Evolutionary conservation across 2,329 filamentous ascomycete species (phyloP).

Genomic region (Venturia effusa): DNA sequence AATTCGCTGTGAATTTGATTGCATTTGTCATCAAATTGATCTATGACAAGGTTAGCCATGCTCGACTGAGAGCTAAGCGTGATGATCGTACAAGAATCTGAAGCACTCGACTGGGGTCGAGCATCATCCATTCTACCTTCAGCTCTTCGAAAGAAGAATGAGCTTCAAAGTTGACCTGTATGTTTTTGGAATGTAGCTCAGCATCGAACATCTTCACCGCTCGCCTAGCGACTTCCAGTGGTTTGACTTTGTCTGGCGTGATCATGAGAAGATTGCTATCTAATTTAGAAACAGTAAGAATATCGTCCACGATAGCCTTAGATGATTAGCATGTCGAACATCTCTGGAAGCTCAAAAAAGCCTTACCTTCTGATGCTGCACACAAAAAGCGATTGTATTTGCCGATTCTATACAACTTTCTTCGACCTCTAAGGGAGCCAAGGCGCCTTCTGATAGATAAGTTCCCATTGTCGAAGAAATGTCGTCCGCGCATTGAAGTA

Average conservation of each 20-base stretch:
- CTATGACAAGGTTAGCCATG: neutral
- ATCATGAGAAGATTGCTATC: constrained; percentile 11
- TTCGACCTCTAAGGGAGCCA: constrained; percentile 14
- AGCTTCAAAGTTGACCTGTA: neutral
- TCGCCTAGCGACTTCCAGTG: neutral
- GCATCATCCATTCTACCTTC: constrained; percentile 6
- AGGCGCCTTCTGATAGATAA: neutral
- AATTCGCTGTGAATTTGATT: constrained; percentile 10
- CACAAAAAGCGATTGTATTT: constrained; percentile 32
- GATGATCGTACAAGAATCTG: constrained; percentile 6
- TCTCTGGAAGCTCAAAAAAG: neutral
- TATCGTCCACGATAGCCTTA: constrained; percentile 31
- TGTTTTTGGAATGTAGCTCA: constrained; percentile 3
- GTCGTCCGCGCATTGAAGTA: constrained; percentile 13
- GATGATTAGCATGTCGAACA: neutral
- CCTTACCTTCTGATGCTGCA: constrained; percentile 27
- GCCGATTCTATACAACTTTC: constrained; percentile 24
- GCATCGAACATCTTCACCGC: constrained; percentile 11
- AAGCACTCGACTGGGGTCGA: constrained; percentile 10
- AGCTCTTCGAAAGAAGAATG: constrained; percentile 10
- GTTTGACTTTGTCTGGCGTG: constrained; percentile 5
- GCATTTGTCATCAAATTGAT: constrained; percentile 12
- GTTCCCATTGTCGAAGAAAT: constrained; percentile 11
- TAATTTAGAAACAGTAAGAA: constrained; percentile 10
- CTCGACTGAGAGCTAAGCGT: no score